These are phyloP conservation scores for Rhinocladiella similis DNA, from an alignment of 2,329 filamentous ascomycete genomes.

Conservation along the genomic window DNA sequence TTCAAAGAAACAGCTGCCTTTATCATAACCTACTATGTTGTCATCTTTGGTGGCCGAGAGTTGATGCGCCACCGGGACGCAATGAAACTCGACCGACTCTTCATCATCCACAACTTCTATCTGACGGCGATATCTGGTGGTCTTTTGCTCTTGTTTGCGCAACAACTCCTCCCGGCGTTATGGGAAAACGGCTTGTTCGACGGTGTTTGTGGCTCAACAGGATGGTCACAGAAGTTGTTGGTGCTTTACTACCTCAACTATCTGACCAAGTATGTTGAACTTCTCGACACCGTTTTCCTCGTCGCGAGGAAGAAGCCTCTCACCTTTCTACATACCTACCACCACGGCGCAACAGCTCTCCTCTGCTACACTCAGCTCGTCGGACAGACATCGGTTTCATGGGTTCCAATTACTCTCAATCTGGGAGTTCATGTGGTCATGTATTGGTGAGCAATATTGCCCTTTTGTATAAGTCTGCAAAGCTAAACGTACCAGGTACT, in stretches of 20 bases:
- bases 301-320: constrained; percentile 99
- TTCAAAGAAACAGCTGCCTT: constrained; percentile 73
- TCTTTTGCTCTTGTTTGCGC: constrained; percentile 80
- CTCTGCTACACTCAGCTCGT: constrained; percentile 98
- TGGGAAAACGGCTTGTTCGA: constrained; percentile 81
- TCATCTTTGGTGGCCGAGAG: constrained; percentile 86
- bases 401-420: constrained; percentile 92
- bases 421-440: constrained; percentile 94
- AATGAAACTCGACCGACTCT: constrained; percentile 70
- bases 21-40: constrained; percentile 78
- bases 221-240: constrained; percentile 91
- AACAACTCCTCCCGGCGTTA: constrained; percentile 88
- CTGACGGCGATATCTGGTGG: constrained; percentile 80
- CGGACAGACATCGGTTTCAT: constrained; percentile 88
- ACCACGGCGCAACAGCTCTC: constrained; percentile 93
- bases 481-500: constrained; percentile 82
- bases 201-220: constrained; percentile 72
- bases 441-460: constrained; percentile 76
- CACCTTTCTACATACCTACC: constrained; percentile 98
- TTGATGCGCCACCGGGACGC: constrained; percentile 66
- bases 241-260: constrained; percentile 99
- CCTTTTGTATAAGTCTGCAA: background rate
- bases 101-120: constrained; percentile 96
- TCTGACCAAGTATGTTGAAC: constrained; percentile 94
- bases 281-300: constrained; percentile 93